phyloP scores from a whole-genome alignment of 2,329 filamentous ascomycete genomes.

The Microsporum audouinii region DNA sequence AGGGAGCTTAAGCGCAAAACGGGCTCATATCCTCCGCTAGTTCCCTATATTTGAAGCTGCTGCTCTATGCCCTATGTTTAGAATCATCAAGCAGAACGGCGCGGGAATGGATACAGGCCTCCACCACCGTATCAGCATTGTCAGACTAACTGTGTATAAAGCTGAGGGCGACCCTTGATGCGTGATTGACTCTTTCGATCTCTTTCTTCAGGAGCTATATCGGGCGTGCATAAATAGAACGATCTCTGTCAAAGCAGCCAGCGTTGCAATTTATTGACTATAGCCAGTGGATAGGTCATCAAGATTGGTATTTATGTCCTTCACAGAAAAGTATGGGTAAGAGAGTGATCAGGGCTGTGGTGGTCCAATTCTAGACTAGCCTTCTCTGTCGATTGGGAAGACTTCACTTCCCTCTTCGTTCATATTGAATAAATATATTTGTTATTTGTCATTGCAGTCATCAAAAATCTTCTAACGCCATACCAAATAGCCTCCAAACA shows the following conservation, averaged over 20 bases:
- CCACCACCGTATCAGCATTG: neutral
- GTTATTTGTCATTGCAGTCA: neutral
- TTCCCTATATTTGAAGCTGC: neutral
- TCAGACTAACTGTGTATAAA: neutral
- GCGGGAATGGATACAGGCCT: neutral
- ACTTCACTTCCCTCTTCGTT: no score
- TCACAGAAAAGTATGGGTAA: neutral
- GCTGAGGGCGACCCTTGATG: neutral
- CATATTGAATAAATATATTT: neutral
- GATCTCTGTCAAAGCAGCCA: neutral
- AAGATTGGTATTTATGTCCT: neutral
- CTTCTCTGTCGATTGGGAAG: no score
- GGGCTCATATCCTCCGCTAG: neutral
- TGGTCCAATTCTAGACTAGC: no score
- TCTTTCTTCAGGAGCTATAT: neutral
- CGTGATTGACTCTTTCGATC: neutral
- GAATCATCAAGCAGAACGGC: neutral
- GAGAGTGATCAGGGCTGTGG: no score
- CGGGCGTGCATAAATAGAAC: neutral
- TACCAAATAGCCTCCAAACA: slow-evolving; percentile 2
- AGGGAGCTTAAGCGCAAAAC: neutral
- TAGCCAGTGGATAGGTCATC: neutral
- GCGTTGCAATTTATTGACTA: neutral
- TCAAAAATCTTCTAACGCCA: neutral
- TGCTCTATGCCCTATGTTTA: neutral